A percentile compares a stretch with the other conserved stretches of the same genome.
Conservation (phyloP, 2,329 filamentous ascomycete species). For the Cercospora beticola region DNA sequence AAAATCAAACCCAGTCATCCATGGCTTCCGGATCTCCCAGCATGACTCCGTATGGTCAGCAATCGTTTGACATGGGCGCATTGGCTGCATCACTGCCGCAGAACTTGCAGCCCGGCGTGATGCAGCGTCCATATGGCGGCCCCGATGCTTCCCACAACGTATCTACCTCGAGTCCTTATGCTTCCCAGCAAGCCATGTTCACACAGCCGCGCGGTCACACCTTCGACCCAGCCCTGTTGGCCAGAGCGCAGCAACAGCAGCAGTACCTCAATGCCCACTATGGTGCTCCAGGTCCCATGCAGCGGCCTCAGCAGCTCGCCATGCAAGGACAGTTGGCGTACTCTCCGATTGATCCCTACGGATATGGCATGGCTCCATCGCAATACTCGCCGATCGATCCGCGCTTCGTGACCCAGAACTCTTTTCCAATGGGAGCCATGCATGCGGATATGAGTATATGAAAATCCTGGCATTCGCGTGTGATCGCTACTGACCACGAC, state of each 20-base stretch:
- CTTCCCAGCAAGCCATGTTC: constrained; percentile 22
- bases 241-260: constrained; percentile 29
- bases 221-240: constrained; percentile 22
- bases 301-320: constrained; percentile 21
- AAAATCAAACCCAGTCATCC: constrained; percentile 17
- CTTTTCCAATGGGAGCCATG: constrained; percentile 24
- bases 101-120: constrained; percentile 15
- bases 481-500: constrained; percentile 3
- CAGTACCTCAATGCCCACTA: constrained; percentile 26
- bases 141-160: constrained; percentile 17
- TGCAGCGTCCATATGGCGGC: constrained; percentile 18
- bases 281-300: constrained; percentile 20
- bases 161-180: constrained; percentile 15
- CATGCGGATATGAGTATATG: constrained; percentile 21
- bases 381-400: constrained; percentile 30
- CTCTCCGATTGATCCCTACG: constrained; percentile 30
- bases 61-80: constrained; percentile 25
- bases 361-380: constrained; percentile 25
- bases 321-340: constrained; percentile 27
- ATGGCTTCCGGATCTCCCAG: constrained; percentile 4
- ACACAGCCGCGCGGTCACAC: constrained; percentile 25
- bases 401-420: constrained; percentile 23
- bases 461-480: background rate
- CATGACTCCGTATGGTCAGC: constrained; percentile 22
- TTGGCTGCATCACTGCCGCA: constrained; percentile 23